Base-by-base conservation (phyloP, 345 rosid species). In the Eucalyptus regnans region DNA sequence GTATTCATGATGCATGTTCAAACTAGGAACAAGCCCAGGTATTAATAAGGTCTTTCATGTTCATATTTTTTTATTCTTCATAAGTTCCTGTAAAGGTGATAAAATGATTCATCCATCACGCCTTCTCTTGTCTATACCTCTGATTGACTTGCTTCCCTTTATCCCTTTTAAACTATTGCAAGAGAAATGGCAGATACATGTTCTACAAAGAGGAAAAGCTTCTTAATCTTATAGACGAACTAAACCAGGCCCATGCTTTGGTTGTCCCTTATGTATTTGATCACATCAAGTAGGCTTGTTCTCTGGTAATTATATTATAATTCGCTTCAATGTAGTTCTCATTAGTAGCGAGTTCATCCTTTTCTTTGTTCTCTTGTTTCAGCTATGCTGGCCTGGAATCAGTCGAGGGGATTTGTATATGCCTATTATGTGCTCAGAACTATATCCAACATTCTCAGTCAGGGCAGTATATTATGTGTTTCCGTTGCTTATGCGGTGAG, bases 381-480 rank as follows among this genome's bases (percentile, higher is more conserved):
- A 94, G 96, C 93, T 86, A 84, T 94, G 37, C 95, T 94, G 89
- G 94, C 91, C 60, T 56, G 83, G 86, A 89, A 89, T 43, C 93
- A 92, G 86, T 91, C 92, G 37, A 92, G 71, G 89, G 94, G 86
- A 71, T 89, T 91, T 90, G 96, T 94, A 31, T 94, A 94, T 56
- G 91, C 94, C 5, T 94, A 92, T 89, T 94, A 93, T 89, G 95
- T 91, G 88, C 91, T 94, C 49, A 93, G 96, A 71, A 92, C 96
- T 52, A 90, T 94, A 85, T 92, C 96, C 14, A 91, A 90, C 87
- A 92, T 94, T 88, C 89, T 93, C 88, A 93, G 95, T 62, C 96
- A 94, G 89, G 96, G 96, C 87, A 94, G 94, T 87, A 89, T 94
- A 87, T 92, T 93, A 90, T 93, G 94, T 90, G 90, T 94, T 86